Percentiles rank a stretch among this genome's conserved stretches.
Conservation (phyloP, 1,139 yeast species). For the Trichomonascaceae sp. region DNA sequence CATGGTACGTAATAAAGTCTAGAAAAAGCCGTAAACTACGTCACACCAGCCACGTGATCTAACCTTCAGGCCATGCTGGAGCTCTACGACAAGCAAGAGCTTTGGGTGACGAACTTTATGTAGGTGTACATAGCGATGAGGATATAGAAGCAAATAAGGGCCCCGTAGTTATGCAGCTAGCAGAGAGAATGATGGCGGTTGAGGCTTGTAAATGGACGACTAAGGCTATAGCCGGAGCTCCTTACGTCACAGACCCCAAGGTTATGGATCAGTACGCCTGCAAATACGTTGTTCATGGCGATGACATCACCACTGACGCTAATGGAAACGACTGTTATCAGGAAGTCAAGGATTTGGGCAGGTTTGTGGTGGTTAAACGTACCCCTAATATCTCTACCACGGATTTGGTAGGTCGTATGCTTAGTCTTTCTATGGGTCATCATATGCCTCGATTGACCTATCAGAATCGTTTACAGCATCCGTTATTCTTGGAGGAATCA, state of each 20-base stretch:
- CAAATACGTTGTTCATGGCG: constrained; percentile 91
- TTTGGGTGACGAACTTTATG: constrained; percentile 64
- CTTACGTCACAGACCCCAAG: constrained; percentile 87
- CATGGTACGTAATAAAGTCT: constrained; percentile 73
- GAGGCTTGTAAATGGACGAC: constrained; percentile 90
- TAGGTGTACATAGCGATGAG: constrained; percentile 89
- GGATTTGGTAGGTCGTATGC: constrained; percentile 88
- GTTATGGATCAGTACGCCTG: constrained; percentile 74
- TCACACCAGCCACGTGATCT: neutral
- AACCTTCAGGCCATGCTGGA: constrained; percentile 72
- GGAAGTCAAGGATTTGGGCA: constrained; percentile 73
- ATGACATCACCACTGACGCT: constrained; percentile 94
- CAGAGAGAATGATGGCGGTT: constrained; percentile 76
- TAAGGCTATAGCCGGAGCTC: constrained; percentile 66
- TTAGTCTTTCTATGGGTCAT: constrained; percentile 50
- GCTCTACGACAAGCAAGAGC: constrained; percentile 91
- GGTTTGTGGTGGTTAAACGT: constrained; percentile 82
- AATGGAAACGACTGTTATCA: constrained; percentile 91
- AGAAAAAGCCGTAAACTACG: too few species aligned
- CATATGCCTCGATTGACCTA: constrained; percentile 42
- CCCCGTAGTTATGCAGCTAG: constrained; percentile 82
- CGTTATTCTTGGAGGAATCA: constrained; percentile 22
- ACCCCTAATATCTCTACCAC: constrained; percentile 95
- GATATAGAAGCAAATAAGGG: constrained; percentile 82
- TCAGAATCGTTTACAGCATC: constrained; percentile 19